These are phyloP conservation scores for Stagonosporopsis rhizophila DNA, from an alignment of 2,329 filamentous ascomycete species.

Conservation along the genomic window DNA sequence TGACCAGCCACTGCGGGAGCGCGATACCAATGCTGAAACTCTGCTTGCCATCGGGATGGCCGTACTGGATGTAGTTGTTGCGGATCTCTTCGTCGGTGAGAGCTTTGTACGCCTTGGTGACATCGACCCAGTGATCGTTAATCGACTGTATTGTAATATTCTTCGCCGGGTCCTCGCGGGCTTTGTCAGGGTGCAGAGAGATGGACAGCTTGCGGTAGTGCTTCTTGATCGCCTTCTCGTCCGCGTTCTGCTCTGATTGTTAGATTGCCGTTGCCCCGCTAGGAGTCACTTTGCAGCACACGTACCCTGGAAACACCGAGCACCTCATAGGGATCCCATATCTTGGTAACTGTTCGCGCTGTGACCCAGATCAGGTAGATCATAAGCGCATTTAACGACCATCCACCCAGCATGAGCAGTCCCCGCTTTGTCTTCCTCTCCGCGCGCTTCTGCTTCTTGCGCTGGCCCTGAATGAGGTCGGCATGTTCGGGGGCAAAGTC, in stretches of 20 bases:
- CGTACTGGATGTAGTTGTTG: conserved; percentile 95
- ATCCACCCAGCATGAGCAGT: conserved; percentile 76
- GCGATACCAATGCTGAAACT: conserved; percentile 98
- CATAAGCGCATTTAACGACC: conserved; percentile 87
- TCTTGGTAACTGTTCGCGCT: conserved; percentile 72
- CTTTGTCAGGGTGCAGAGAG: conserved; percentile 92
- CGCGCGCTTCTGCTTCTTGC: conserved; percentile 85
- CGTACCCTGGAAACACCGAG: conserved; percentile 81
- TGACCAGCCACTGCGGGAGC: conserved; percentile 88
- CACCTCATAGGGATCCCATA: conserved; percentile 98
- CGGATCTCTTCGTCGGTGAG: conserved; percentile 96
- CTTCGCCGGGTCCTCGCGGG: conserved; percentile 79
- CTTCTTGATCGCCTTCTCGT: conserved; percentile 89
- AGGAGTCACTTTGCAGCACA: conserved; percentile 8
- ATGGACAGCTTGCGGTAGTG: conserved; percentile 88
- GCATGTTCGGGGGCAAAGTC: conserved; percentile 83
- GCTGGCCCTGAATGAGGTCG: conserved; percentile 81
- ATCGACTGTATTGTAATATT: conserved; percentile 87
- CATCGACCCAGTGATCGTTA: conserved; percentile 89
- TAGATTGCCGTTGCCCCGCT: conserved; percentile 20
- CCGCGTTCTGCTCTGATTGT: conserved; percentile 67
- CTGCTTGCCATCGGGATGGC: conserved; percentile 97
- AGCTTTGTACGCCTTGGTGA: conserved; percentile 97
- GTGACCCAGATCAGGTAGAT: conserved; percentile 87
- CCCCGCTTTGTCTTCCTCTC: conserved; percentile 88